Evolutionary conservation across 1,139 yeast species (phyloP), one percentile per base, ranked within the genome.

Genomic region (Diutina siamensis): DNA sequence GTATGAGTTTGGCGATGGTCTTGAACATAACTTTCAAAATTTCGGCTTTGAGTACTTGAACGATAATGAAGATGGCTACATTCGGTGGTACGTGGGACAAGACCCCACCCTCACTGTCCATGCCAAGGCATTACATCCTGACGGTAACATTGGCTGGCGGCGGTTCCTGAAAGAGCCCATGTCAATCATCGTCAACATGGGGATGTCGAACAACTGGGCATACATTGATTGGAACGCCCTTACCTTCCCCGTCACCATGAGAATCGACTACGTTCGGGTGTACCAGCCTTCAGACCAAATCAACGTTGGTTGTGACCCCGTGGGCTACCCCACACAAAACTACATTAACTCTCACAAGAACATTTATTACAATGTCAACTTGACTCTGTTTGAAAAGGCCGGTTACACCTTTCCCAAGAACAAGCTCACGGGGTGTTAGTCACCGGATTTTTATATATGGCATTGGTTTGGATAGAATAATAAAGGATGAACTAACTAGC

Each of bases 151-250:
- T 34, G 57, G 55, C n/a, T 57, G 55, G 55, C 56, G 64, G 46
- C 49, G 56, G 19, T 49, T 61, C n/a, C 52, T 62, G 44, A 58
- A 58, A 45, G 64, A 61, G 45, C 64, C 64, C 9, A 57, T 61
- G 62, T 52, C 62, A 10, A 47, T 60, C 25, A 50, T 61, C 44
- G 58, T 86, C 68, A 86, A 86, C 60, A 61, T 86, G 61, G 95
- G 94, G 61, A 63, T 86, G 45, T 85, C 95, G 8, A 78, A 79
- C 51, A 76, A 78, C 47, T 86, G 95, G 95, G 82, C 86, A 1
- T 81, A 82, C 58, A 84, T 86, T 51, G 84, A 83, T 60, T 84
- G 94, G 94, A 71, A 74, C 34, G 68, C 76, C 12, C 63, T 86
- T 42, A 58, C 61, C 35, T 85, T 86, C 72, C 95, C 95, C 1